phyloP scores from a whole-genome alignment of 2,329 filamentous ascomycete genomes.

The Escovopsis sp. region DNA sequence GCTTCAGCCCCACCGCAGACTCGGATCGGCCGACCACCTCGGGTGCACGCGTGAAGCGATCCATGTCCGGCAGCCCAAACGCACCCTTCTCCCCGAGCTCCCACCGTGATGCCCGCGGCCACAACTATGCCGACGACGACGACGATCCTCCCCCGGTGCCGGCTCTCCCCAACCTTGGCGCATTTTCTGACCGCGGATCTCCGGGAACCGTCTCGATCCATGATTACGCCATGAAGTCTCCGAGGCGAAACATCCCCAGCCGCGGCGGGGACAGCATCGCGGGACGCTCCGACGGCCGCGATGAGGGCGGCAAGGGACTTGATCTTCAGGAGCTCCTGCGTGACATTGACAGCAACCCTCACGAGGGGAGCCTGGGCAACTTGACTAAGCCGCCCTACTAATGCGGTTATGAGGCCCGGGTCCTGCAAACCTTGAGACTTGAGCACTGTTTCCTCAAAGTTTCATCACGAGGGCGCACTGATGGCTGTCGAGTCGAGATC shows the following conservation, averaged over 20 bases:
- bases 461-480: no score
- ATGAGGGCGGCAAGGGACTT: slow-evolving; percentile 21
- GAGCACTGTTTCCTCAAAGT: background rate
- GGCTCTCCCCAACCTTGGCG: slow-evolving; percentile 30
- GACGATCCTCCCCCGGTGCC: slow-evolving; percentile 40
- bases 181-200: slow-evolving; percentile 16
- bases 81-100: slow-evolving; percentile 24
- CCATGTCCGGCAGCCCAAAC: slow-evolving; percentile 22
- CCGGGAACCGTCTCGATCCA: slow-evolving; percentile 18
- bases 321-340: slow-evolving; percentile 35
- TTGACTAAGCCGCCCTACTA: slow-evolving; percentile 36
- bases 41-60: slow-evolving; percentile 16
- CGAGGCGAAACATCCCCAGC: slow-evolving; percentile 26
- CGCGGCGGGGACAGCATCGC: slow-evolving; percentile 25
- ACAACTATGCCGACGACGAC: slow-evolving; percentile 11
- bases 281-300: slow-evolving; percentile 19
- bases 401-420: background rate
- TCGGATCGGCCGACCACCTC: slow-evolving; percentile 15
- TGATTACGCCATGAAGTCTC: slow-evolving; percentile 20
- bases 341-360: slow-evolving; percentile 34
- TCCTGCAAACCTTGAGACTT: no score
- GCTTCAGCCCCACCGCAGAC: slow-evolving; percentile 33
- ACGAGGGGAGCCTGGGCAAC: slow-evolving; percentile 30
- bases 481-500: no score
- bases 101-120: slow-evolving; percentile 12